Evolutionary conservation across 169 alveolate genomes (phyloP).

Genomic region (Plasmodium fragile): DNA sequence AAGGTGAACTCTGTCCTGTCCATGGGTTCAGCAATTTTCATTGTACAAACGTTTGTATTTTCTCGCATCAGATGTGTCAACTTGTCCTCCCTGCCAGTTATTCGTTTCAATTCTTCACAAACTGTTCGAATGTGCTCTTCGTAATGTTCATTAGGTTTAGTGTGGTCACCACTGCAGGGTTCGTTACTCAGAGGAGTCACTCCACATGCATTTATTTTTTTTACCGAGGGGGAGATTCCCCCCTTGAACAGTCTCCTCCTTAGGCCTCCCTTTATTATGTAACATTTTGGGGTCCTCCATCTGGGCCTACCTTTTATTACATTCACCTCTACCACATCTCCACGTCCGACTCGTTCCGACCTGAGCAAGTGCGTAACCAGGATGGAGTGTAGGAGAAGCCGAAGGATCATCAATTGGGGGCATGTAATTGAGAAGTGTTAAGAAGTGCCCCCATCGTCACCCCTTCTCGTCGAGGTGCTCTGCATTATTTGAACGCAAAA

Average conservation of each 20-base stretch:
- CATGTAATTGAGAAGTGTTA: not conserved
- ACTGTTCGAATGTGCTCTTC: not conserved
- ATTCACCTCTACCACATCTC: not conserved
- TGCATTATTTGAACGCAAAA: not conserved
- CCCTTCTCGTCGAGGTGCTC: not conserved
- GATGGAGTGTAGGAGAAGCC: not conserved
- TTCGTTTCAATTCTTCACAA: slow-evolving; percentile 1
- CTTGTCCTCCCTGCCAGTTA: slow-evolving; percentile 9
- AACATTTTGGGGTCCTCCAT: not conserved
- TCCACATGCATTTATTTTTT: not conserved
- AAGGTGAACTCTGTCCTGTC: not conserved
- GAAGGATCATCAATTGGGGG: not conserved
- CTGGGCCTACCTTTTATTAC: not conserved
- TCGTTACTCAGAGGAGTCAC: not conserved
- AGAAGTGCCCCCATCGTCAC: too few species aligned
- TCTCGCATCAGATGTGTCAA: slow-evolving; percentile 11
- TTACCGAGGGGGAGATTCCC: not conserved
- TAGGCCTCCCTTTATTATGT: not conserved
- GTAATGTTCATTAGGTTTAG: not conserved
- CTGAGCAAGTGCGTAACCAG: not conserved
- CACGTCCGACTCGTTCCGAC: not conserved
- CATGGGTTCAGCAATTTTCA: slow-evolving; percentile 6
- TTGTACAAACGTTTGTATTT: not conserved
- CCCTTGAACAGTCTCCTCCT: not conserved
- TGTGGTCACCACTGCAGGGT: not conserved